Evolutionary conservation across 495 filamentous ascomycete genomes (phyloP), one percentile per base, ranked within the genome.

Genomic region (Aspergillus saccharolyticus): DNA sequence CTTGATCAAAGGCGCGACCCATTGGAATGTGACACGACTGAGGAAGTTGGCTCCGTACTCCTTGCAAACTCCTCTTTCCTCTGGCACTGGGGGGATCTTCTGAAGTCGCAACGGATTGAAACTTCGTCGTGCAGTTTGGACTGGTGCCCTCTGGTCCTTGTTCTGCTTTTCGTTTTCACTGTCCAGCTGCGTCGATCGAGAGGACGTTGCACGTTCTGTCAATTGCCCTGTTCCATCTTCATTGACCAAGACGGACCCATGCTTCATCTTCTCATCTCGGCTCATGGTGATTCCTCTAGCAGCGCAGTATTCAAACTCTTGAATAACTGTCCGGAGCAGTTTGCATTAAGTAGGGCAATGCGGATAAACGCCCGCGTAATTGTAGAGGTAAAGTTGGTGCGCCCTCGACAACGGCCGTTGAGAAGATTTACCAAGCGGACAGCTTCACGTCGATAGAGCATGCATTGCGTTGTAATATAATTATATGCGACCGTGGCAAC

Each of bases 1-100:
- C 57, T 76, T 74, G 72, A 81, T 79, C 56, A 89, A 79, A 3
- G 86, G 81, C 17, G 63, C 67, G 66, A 84, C 84, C 73, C 85
- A 86, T 66, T 86, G 83, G 55, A 86, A 86, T 1, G 74, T 77
- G 14, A 83, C 55, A 14, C 70, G 52, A 68, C 81, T 85, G 49
- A 85, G 70, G 44, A 83, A 76, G 5, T 68, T 66, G 7, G 83
- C 83, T 4, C 69, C 66, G 65, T 84, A 72, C 62, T 87, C 84
- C 24, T 66, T 70, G 8, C 76, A 83, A 0, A 75, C 67, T 4
- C 62, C 59, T 10, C 83, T 69, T 52, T 81, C 73, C 7, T 75
- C 63, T 0, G 84, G 83, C 1, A 85, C 70, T 18, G 82, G 77
- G 17, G 83, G 83, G 15, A 70, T 72, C 14, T 59, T 66, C 42